phyloP scores from a whole-genome alignment of 1,284 basidiomycete species.

The Kalmanozyma brasiliensis region DNA sequence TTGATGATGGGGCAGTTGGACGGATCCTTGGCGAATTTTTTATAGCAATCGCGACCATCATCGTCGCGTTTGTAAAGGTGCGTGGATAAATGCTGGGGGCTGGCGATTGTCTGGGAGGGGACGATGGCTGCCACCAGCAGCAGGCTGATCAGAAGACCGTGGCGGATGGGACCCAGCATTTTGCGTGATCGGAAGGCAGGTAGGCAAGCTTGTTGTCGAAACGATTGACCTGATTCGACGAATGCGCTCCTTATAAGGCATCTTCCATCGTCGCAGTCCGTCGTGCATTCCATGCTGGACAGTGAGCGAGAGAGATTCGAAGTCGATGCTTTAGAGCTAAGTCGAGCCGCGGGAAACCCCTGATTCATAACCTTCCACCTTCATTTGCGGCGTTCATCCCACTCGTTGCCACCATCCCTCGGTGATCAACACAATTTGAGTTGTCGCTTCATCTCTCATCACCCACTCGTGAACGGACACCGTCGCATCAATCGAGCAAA shows the following conservation, averaged over 20 bases:
- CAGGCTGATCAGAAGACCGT: conserved; percentile 11
- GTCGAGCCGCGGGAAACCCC: no score
- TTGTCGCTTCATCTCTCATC: background rate
- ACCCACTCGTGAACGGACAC: background rate
- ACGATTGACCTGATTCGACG: no score
- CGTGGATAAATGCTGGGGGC: conserved; percentile 6
- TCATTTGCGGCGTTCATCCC: conserved; percentile 3
- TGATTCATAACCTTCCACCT: no score
- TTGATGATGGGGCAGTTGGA: conserved; percentile 22
- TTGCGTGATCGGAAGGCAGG: background rate
- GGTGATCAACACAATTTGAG: background rate
- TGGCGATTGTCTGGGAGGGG: conserved; percentile 9
- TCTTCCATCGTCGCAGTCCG: no score
- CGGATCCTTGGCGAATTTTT: conserved; percentile 18
- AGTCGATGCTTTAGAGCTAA: no score
- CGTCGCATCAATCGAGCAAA: background rate
- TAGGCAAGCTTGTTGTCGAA: background rate
- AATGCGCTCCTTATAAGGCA: no score
- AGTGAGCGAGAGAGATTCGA: no score
- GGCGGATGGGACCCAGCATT: conserved; percentile 10
- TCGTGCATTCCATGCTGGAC: no score
- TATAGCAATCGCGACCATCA: conserved; percentile 23
- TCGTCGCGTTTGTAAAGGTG: conserved; percentile 19
- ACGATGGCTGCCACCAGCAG: conserved; percentile 8
- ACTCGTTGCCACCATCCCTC: background rate